Base-by-base conservation (phyloP, 108 stramenopile genomes). In the Conticribra guillardii region DNA sequence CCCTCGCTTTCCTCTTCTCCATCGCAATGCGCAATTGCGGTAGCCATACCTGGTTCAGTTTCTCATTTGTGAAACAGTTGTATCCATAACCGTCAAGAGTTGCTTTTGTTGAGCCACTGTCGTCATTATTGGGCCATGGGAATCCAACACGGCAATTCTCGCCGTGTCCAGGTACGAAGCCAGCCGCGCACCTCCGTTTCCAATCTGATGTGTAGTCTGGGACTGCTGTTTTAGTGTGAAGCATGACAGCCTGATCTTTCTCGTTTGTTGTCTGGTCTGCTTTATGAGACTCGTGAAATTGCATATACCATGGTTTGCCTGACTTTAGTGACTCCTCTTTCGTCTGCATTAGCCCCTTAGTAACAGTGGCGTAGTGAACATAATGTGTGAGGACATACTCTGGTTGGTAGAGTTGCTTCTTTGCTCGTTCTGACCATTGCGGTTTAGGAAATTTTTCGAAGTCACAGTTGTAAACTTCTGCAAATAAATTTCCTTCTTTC, bases 321-420 rank as follows among this genome's bases (percentile, higher is more conserved):
- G 19, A 4, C 32, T 31, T 60, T 52, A 17, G 61, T 27, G 63
- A 60, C 17, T 87, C 82, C 2, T 67, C 50, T 51, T 80, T 75
- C 11, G 78, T 72, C 49, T 64, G 63, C 1, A 87, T 37, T 17
- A 80, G 69, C 1, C 74, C 79, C 24, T 45, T 26, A 0, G 92
- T 94, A 2, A 94, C 81, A 23, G 88, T 88, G 4, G 88, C 60
- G 55, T 94, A 94, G 61, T 94, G 92, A 49, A 94, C 89, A 76
- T 86, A 94, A 64, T 94, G 92, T 29, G 73, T 76, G 28, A 83
- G 51, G 0, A 94, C 88, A 79, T 86, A 91, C 1, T 76, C 64
- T 3, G 92, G 85, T 21, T 81, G 87, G 59, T 88, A 94, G 23
- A 94, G 78, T 57, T 94, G 92, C 67, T 94, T 94, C 80, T 85